Conservation (phyloP, 140 eudicot species). For the Erigeron philadelphicus region DNA sequence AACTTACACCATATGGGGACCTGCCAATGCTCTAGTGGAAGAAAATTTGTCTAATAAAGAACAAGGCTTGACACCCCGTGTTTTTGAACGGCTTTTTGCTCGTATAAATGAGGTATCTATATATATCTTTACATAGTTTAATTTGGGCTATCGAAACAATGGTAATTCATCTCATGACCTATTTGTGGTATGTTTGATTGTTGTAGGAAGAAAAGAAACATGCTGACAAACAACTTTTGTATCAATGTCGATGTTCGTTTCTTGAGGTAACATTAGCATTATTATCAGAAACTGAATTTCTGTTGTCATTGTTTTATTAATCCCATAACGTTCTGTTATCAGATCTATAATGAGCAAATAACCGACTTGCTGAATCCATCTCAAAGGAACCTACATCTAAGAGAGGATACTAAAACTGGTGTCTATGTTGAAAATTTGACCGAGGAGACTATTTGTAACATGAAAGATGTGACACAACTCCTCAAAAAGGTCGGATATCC, state of each 20-base stretch:
- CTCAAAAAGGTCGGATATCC: constrained; percentile 53
- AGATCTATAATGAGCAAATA: constrained; percentile 98
- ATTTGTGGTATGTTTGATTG: constrained; percentile 24
- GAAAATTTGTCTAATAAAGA: constrained; percentile 48
- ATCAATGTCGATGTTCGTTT: constrained; percentile 92
- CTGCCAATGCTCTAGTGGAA: constrained; percentile 71
- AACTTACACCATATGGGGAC: constrained; percentile 98
- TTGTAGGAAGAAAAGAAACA: constrained; percentile 74
- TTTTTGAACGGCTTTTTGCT: constrained; percentile 66
- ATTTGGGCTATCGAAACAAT: not conserved
- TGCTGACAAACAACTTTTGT: constrained; percentile 68
- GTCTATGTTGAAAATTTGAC: constrained; percentile 89
- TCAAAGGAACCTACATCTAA: constrained; percentile 78
- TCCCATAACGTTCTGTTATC: constrained; percentile 23
- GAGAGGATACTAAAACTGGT: constrained; percentile 90
- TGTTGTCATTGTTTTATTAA: constrained; percentile 3
- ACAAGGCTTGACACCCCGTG: constrained; percentile 91
- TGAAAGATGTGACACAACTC: constrained; percentile 70
- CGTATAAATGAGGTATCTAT: constrained; percentile 72
- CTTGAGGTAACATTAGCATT: constrained; percentile 56
- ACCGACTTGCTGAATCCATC: constrained; percentile 89
- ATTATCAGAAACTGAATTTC: constrained; percentile 3
- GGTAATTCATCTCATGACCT: not conserved
- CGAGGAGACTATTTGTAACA: constrained; percentile 63
- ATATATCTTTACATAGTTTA: not conserved